These are phyloP conservation scores for Fusarium subtropicale DNA, from an alignment of 2,329 filamentous ascomycete genomes.

Conservation along the genomic window DNA sequence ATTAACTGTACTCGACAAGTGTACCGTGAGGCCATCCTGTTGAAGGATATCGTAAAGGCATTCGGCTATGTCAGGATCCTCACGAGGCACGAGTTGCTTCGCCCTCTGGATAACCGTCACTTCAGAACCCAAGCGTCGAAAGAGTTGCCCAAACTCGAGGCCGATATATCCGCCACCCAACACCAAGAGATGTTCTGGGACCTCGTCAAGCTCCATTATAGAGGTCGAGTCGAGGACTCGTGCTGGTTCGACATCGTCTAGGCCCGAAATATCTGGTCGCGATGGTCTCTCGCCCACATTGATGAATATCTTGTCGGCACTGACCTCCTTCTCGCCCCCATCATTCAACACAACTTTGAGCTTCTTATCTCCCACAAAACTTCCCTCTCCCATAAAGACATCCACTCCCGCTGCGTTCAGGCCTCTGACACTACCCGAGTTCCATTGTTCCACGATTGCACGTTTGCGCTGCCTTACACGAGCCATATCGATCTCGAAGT, in stretches of 20 bases:
- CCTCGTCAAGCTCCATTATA: constrained; percentile 58
- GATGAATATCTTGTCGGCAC: constrained; percentile 58
- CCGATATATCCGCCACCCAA: constrained; percentile 66
- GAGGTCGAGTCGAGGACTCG: constrained; percentile 60
- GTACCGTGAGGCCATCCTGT: constrained; percentile 60
- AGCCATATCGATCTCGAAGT: constrained; percentile 58
- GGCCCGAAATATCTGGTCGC: constrained; percentile 52
- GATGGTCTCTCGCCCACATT: constrained; percentile 60
- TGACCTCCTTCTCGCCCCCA: constrained; percentile 51
- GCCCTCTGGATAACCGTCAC: constrained; percentile 62
- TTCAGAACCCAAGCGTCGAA: constrained; percentile 60
- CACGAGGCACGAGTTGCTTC: constrained; percentile 56
- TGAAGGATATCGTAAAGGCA: constrained; percentile 56
- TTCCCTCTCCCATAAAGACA: constrained; percentile 58
- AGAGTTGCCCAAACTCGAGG: constrained; percentile 65
- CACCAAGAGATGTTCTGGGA: constrained; percentile 62
- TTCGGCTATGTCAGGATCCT: constrained; percentile 62
- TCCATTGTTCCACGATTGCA: constrained; percentile 63
- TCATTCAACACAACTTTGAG: constrained; percentile 51
- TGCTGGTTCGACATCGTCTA: constrained; percentile 51
- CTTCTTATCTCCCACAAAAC: constrained; percentile 56
- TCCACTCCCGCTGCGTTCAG: constrained; percentile 57
- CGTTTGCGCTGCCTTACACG: constrained; percentile 64
- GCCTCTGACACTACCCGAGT: constrained; percentile 59
- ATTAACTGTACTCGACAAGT: constrained; percentile 51